Evolutionary conservation across 768 basidiomycete genomes (phyloP).

Genomic region (Bullera alba): DNA sequence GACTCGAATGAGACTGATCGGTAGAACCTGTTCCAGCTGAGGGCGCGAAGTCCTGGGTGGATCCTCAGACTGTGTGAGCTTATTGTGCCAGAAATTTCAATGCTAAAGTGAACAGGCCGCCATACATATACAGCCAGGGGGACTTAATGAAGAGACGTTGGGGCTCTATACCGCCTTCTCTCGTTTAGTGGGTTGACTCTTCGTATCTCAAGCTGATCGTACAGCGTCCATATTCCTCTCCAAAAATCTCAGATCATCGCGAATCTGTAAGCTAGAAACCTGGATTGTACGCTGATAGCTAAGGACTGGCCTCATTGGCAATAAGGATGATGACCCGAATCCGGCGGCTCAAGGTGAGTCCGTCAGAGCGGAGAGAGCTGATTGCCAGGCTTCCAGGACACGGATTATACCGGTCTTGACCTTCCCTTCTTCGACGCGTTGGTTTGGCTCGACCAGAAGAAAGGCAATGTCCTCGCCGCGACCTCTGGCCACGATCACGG

Average conservation of each 20-base stretch:
- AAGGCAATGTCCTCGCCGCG: slow-evolving; percentile 49
- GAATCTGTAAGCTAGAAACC: slow-evolving; percentile 31
- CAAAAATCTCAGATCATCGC: neutral
- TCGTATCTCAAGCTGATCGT: no score
- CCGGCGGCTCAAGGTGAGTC: slow-evolving; percentile 50
- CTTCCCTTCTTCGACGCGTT: slow-evolving; percentile 52
- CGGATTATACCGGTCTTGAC: slow-evolving; percentile 54
- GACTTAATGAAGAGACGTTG: no score
- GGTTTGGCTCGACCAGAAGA: slow-evolving; percentile 58
- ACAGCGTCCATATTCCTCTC: no score
- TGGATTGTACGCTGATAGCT: no score
- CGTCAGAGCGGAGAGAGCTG: no score
- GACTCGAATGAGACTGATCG: neutral
- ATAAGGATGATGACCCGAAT: slow-evolving; percentile 48
- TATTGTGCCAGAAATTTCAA: no score
- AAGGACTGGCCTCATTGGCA: slow-evolving; percentile 36
- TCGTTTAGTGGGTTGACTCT: no score
- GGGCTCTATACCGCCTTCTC: slow-evolving; percentile 45
- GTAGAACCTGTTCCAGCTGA: slow-evolving; percentile 22
- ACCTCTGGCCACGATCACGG: slow-evolving; percentile 56
- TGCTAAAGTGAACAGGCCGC: no score
- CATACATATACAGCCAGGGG: no score
- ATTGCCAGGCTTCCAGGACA: no score
- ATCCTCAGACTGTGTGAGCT: slow-evolving; percentile 54
- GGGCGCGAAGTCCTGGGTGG: slow-evolving; percentile 51